Evolutionary conservation across 768 basidiomycete species (phyloP).

Genomic region (Serendipita sp.): DNA sequence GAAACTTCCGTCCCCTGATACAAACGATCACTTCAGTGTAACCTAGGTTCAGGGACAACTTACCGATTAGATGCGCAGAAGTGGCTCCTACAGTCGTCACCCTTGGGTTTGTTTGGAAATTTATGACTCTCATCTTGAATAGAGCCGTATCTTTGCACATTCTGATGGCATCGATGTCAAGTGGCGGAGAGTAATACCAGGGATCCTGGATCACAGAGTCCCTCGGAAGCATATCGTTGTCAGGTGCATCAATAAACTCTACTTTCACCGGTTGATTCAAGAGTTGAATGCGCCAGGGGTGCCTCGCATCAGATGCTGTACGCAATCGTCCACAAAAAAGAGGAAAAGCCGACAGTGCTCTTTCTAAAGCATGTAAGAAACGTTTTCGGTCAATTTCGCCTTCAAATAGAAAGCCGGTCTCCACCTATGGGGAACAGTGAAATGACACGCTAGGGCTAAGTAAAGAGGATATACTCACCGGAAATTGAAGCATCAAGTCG

Average conservation of each 20-base stretch:
- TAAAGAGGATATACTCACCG: not conserved
- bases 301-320: not conserved
- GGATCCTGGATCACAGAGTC: not conserved
- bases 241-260: not conserved
- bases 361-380: not conserved
- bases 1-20: not conserved
- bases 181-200: not conserved
- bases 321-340: not conserved
- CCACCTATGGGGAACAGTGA: not conserved
- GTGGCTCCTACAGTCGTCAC: not conserved
- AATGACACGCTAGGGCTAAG: not conserved
- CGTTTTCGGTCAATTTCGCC: not conserved
- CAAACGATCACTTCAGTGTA: not conserved
- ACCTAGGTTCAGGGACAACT: not conserved
- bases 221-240: not conserved
- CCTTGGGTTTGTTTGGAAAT: not conserved
- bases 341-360: not conserved
- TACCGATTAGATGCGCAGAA: not conserved
- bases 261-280: not conserved
- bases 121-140: not conserved
- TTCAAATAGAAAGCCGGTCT: not conserved
- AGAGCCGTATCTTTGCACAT: not conserved
- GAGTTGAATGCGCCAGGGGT: not conserved
- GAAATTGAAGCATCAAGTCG: conserved; percentile 2
- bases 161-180: not conserved